Base-by-base conservation (phyloP, 2,329 filamentous ascomycete genomes). In the Botryotinia calthae region DNA sequence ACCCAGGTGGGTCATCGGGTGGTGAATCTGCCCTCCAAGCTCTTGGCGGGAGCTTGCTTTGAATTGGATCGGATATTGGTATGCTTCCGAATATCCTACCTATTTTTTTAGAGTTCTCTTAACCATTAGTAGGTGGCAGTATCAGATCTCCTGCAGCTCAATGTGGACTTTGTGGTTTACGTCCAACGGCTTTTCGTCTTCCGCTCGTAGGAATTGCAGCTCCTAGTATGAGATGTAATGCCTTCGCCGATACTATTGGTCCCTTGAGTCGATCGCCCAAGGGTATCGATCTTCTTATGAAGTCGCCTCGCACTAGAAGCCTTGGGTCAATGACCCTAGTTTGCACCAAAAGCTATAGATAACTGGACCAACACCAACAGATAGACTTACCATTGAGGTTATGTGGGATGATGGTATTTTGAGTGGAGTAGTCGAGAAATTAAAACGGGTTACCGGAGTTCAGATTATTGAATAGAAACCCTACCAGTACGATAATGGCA, bases 71-170 rank as follows among this genome's bases (percentile, higher is more conserved):
- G 46, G 68, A 71, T 28, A 42, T 71, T 63, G 59, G 61, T 46
- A 46, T 9, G 6, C 8, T 22, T 22, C 7, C 6, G 28, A 3
- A 40, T 44, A 20, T 1, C 7, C 6, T 31, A 61, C 8, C 58
- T 28, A 6, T 31, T 31, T 61, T 3, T 31, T 31, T 61, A 5
- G 8, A 14, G 9, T 8, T 31, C 1, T 25, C 10, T 14, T 61
- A 37, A 37, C 0, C 1, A 0, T 61, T 7, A 61, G 0, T 31
- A 37, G 31, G 79, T n/a, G 82, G 82, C 7, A 81, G 79, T 67
- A 80, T 83, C 51, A 78, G 82, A n/a, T 82, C 83, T 64, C 82
- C 82, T 0, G 75, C 78, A 70, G 79, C 80, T 4, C 83, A 81
- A 73, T 82, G 80, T 75, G 75, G 78, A 48, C 73, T 83, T 1